Evolutionary conservation across 2,329 filamentous ascomycete species (phyloP).

Genomic region (Knufia fluminis): DNA sequence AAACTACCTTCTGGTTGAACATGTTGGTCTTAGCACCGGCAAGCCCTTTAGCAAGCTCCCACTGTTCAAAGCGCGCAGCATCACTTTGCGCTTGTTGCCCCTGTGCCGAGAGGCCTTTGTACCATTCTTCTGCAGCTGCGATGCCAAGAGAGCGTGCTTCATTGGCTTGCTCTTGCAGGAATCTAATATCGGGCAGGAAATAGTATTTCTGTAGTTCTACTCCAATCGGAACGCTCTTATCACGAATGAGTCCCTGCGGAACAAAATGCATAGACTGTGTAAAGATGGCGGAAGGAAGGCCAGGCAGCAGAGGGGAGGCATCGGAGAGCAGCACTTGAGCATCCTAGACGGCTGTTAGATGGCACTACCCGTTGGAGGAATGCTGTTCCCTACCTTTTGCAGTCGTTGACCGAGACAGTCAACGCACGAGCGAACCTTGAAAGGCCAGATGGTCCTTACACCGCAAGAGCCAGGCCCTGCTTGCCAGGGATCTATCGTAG

Average conservation of each 20-base stretch:
- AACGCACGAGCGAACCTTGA: slow-evolving; percentile 58
- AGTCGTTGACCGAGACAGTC: slow-evolving; percentile 53
- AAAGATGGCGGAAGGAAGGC: slow-evolving; percentile 60
- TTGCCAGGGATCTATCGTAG: slow-evolving; percentile 41
- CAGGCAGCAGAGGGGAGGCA: slow-evolving; percentile 55
- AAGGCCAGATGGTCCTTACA: slow-evolving; percentile 61
- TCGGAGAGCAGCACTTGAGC: slow-evolving; percentile 56
- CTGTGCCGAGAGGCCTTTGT: slow-evolving; percentile 59
- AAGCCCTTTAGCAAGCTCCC: slow-evolving; percentile 43
- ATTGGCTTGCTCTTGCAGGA: slow-evolving; percentile 44
- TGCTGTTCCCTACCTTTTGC: slow-evolving; percentile 50
- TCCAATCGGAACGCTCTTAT: slow-evolving; percentile 24
- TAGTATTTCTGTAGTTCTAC: slow-evolving; percentile 56
- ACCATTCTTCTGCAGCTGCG: slow-evolving; percentile 65
- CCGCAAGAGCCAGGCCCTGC: slow-evolving; percentile 53
- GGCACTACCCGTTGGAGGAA: slow-evolving; percentile 7
- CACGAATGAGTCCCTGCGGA: slow-evolving; percentile 46
- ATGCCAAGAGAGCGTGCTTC: slow-evolving; percentile 57
- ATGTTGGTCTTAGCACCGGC: neutral
- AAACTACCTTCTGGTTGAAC: too few species aligned
- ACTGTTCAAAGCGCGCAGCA: slow-evolving; percentile 65
- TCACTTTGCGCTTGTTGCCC: slow-evolving; percentile 54
- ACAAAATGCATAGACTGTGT: slow-evolving; percentile 54
- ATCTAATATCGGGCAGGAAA: slow-evolving; percentile 48
- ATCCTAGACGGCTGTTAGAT: slow-evolving; percentile 46